Conservation (phyloP, 129 eudicot species). For the Rutidosis leptorrhynchoides region DNA sequence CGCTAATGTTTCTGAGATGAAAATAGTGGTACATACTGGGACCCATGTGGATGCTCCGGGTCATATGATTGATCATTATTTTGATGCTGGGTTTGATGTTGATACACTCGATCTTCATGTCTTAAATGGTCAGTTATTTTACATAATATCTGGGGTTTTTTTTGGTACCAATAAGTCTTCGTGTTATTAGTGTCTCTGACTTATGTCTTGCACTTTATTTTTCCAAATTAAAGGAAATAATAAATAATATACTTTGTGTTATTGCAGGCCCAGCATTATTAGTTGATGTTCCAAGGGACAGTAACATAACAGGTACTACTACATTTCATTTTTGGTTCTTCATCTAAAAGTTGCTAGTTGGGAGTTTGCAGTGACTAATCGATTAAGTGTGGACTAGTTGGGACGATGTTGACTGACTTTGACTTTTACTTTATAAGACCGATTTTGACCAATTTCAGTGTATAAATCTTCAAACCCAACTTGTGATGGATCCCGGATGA, state of each 20-base stretch:
- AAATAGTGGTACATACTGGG: constrained; percentile 43
- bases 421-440: too few species aligned
- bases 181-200: too few species aligned
- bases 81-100: constrained; percentile 51
- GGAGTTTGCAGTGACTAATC: too few species aligned
- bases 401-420: too few species aligned
- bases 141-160: background rate
- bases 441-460: too few species aligned
- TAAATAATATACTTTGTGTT: constrained; percentile 1
- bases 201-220: background rate
- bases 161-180: too few species aligned
- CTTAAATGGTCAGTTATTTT: constrained; percentile 40
- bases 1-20: constrained; percentile 46
- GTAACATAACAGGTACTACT: constrained; percentile 59
- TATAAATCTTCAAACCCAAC: too few species aligned
- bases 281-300: constrained; percentile 63
- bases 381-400: too few species aligned
- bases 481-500: too few species aligned
- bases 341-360: too few species aligned
- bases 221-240: background rate
- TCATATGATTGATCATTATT: constrained; percentile 45
- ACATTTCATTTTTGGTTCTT: background rate
- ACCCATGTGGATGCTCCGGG: constrained; percentile 57
- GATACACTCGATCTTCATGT: constrained; percentile 51
- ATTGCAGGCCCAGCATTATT: constrained; percentile 60